Evolutionary conservation across 257 asterid species (phyloP).

Genomic region (Catharanthus roseus): DNA sequence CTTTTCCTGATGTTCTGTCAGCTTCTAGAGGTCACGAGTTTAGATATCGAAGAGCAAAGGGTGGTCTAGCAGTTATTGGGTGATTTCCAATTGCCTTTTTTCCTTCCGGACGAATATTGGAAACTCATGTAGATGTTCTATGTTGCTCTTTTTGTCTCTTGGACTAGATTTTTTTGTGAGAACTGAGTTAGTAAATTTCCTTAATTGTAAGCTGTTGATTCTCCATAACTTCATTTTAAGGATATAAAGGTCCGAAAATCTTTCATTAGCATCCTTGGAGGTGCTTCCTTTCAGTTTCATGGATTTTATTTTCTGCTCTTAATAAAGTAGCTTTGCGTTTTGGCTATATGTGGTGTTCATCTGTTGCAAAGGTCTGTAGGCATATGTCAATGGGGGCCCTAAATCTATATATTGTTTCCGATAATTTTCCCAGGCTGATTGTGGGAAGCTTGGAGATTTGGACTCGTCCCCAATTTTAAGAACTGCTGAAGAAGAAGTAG

Average conservation of each 20-base stretch:
- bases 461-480: conserved; percentile 45
- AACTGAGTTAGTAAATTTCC: neutral
- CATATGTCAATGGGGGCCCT: conserved; percentile 11
- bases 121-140: neutral
- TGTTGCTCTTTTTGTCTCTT: neutral
- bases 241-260: neutral
- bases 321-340: neutral
- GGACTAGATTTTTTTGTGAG: neutral
- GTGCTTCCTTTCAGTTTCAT: neutral
- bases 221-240: neutral
- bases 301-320: neutral
- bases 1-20: neutral
- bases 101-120: neutral
- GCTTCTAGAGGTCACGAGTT: neutral
- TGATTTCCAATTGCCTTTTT: neutral
- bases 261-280: neutral
- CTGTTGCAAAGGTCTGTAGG: conserved; percentile 2
- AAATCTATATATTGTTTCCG: conserved; percentile 10
- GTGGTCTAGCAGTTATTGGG: neutral
- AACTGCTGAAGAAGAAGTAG: conserved; percentile 50
- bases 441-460: conserved; percentile 63
- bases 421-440: conserved; percentile 52
- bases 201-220: no score
- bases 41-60: neutral
- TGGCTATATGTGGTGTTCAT: neutral